Evolutionary conservation across 225 moss, liverwort and hornwort genomes (phyloP).

Genomic region (Physcomitrellopsis africana): DNA sequence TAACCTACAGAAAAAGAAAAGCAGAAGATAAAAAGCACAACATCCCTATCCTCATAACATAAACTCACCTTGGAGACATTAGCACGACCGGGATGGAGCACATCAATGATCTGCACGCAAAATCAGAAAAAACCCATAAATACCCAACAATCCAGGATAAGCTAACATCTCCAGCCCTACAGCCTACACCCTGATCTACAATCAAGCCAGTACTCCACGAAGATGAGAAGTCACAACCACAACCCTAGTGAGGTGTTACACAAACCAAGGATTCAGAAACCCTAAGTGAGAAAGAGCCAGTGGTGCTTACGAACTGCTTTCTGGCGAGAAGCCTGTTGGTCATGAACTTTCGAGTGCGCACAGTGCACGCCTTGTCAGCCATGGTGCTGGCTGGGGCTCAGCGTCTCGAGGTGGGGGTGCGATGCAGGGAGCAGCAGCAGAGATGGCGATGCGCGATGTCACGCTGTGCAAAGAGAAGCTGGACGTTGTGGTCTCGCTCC

Average conservation of each 20-base stretch:
- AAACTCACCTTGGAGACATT: slow-evolving; percentile 76
- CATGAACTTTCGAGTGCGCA: slow-evolving; percentile 95
- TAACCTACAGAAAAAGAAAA: neutral
- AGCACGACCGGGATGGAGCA: slow-evolving; percentile 79
- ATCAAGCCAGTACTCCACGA: no score
- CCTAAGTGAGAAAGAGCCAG: no score
- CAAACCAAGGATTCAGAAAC: neutral
- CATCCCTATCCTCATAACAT: neutral
- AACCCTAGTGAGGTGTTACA: neutral
- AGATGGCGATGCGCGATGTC: no score
- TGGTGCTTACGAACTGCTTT: slow-evolving; percentile 78
- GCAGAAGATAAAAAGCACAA: no score
- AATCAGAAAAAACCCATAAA: slow-evolving; percentile 19
- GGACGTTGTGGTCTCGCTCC: no score
- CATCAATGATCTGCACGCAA: slow-evolving; percentile 68
- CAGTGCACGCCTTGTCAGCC: slow-evolving; percentile 92
- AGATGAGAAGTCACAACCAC: no score
- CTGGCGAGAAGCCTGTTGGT: slow-evolving; percentile 81
- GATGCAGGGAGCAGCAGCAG: neutral
- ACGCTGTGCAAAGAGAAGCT: no score
- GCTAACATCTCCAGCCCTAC: no score
- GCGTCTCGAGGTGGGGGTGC: neutral
- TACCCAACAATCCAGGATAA: neutral
- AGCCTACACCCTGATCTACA: no score
- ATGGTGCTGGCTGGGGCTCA: slow-evolving; percentile 39